Base-by-base conservation (phyloP, 805 yeast species). In the Deakozyma indianensis region DNA sequence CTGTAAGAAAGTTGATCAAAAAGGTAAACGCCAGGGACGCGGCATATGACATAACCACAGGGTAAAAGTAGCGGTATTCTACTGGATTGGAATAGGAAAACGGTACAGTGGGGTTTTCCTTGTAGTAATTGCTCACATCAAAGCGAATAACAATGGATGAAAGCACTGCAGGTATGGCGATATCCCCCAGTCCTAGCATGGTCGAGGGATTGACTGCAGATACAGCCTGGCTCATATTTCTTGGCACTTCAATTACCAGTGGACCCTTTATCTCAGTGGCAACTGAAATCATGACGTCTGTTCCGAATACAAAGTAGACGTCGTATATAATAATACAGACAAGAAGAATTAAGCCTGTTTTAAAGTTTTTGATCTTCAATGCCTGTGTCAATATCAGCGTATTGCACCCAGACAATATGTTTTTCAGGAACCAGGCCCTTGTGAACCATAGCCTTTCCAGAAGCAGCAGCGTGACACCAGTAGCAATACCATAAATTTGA, bases 141-240 rank as follows among this genome's bases (percentile, higher is more conserved):
- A 63, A 78, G 47, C 80, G 65, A 32, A 75, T 61, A 53, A 78
- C 72, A 38, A 78, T 59, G 1, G 79, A 60, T 11, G 75, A 62
- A 46, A 75, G 69, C 16, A 66, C 45, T 0, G 80, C 81, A 0
- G 87, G 85, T 14, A 78, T 59, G 2, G 74, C 74, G 44, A 81
- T 69, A 56, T 80, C 87, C 3, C 86, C 86, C 3, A 79, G 60
- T 1, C 86, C 87, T 7, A 80, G 59, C 43, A 78, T 56, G 3
- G 72, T 61, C 49, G 64, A 58, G 4, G 56, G 48, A 23, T 54
- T 29, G 2, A 55, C 52, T 20, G 32, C 35, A 3, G 50, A 43
- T 9, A 41, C 47, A 7, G 24, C 42, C 3, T 49, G 48, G 4
- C 44, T 25, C 45, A 52, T 14, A 3, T 48, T 38, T 1, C 64